Percentiles rank a stretch among this genome's conserved stretches.
Evolutionary conservation across 176 grass and related monocot genomes (phyloP).

Genomic region (Echinochloa phyllopogon): DNA sequence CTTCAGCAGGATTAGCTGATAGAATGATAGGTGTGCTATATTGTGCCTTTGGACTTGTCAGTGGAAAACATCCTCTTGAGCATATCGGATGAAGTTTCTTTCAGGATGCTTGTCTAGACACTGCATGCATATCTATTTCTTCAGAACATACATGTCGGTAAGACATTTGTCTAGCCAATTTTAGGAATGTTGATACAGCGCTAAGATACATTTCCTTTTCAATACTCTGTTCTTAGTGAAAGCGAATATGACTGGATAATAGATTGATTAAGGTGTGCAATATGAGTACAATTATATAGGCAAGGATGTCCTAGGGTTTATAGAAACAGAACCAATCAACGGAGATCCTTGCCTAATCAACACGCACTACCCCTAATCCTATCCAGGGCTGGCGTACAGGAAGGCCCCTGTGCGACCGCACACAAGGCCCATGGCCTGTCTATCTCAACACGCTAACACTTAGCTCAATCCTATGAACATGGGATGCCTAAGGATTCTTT

Average conservation of each 20-base stretch:
- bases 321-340: too few relatives aligned
- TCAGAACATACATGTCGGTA: constrained; percentile 14
- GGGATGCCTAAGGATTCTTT: constrained; percentile 8
- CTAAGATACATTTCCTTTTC: constrained; percentile 26
- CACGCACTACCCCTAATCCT: too few relatives aligned
- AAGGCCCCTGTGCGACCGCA: too few relatives aligned
- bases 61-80: constrained; percentile 31
- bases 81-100: constrained; percentile 36
- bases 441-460: too few relatives aligned
- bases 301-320: too few relatives aligned
- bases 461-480: constrained; percentile 38
- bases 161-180: constrained; percentile 40
- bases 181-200: constrained; percentile 32
- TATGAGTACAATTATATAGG: too few relatives aligned
- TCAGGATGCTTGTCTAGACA: constrained; percentile 32
- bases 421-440: too few relatives aligned
- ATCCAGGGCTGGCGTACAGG: too few relatives aligned
- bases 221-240: constrained; percentile 25
- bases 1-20: constrained; percentile 20
- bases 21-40: not conserved
- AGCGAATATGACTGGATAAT: too few relatives aligned
- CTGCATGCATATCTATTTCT: constrained; percentile 23
- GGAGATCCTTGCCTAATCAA: too few relatives aligned
- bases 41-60: constrained; percentile 14
- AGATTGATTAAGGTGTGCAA: too few relatives aligned